Base-by-base conservation (phyloP, 2,329 filamentous ascomycete genomes). In the Penicillium sp. region DNA sequence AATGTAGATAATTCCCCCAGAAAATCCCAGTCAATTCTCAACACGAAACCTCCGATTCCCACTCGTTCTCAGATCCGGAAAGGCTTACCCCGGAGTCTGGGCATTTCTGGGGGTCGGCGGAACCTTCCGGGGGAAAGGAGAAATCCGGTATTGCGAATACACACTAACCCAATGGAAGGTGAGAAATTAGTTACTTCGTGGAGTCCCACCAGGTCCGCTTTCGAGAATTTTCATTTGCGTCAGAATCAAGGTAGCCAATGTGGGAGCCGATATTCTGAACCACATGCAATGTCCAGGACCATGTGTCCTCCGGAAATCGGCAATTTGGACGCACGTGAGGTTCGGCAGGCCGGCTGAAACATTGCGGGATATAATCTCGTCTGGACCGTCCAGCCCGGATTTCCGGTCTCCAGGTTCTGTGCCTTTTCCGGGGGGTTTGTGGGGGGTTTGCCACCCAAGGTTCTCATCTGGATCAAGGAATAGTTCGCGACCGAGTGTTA, bases 301-400 rank as follows among this genome's bases (percentile, higher is more conserved):
- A 27, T 27, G 24, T 27, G 24, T 45, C 22, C 38, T 52, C 49
- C 49, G 49, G n/a, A 36, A 34, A 52, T 43, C 49, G 49, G 49
- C 49, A 52, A 44, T 52, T 21, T 9, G 8, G 24, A 8, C 24
- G 2, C 49, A 51, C 48, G 48, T 52, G 49, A 47, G 34, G 24
- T 18, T 42, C 49, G 49, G 49, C 43, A 52, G 43, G 49, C 49
- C 49, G 43, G 36, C 5, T 48, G 43, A 42, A 48, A 47, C 27
- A 42, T 18, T 44, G 48, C 48, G 48, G 43, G 34, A 52, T 52
- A 48, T 52, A 24, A 13, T 16, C 40, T 16, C 18, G 38, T 22
- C 14, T 38, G 22, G 34, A 21, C 32, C 45, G 21, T 51, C 39
- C 43, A 47, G 43, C 24, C 21, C 38, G 16, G 31, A 43, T 13